Base-by-base conservation (phyloP, 495 filamentous ascomycete species). In the Hyaloscypha hepaticicola region DNA sequence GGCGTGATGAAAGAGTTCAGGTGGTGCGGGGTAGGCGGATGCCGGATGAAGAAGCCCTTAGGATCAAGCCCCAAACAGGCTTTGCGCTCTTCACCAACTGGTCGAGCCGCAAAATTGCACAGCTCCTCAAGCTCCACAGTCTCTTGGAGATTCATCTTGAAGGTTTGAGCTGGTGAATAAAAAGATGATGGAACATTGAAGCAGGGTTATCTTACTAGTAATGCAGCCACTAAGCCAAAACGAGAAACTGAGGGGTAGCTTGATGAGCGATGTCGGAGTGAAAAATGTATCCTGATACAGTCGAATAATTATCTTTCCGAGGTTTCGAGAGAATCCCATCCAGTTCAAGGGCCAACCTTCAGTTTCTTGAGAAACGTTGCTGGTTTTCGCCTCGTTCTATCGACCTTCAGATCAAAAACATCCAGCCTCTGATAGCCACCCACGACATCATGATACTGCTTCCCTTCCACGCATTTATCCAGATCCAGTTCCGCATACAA, bases 371-470 rank as follows among this genome's bases (percentile, higher is more conserved):
- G 1, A 19, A 62, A 62, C 12, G 60, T 62, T 0, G 49, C 49
- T 14, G 60, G 60, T 33, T 62, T 29, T 25, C 60, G 25, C 22
- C 60, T n/a, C 16, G 60, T 62, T 26, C 60, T 34, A 41, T 62
- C 60, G 19, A 62, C 22, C 33, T 38, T 62, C 60, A 62, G 25
- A 27, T 62, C 48, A 55, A 62, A 62, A 21, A 62, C 60, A 62
- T 62, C 60, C n/a, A 62, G 24, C 25, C 60, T 62, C 29, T 62
- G 60, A 26, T 62, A 62, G 9, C 60, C 60, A 5, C 60, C 60
- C 11, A 55, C 49, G 34, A 62, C 60, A 53, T 62, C 60, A 38
- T 62, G 60, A 19, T 62, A 62, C 28, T 62, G 60, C 29, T 62
- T 62, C n/a, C 60, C 60, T 26, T 62, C 60, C 14, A 62, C 31